phyloP scores from a whole-genome alignment of 495 filamentous ascomycete species.

The Aspergillus sclerotioniger region DNA sequence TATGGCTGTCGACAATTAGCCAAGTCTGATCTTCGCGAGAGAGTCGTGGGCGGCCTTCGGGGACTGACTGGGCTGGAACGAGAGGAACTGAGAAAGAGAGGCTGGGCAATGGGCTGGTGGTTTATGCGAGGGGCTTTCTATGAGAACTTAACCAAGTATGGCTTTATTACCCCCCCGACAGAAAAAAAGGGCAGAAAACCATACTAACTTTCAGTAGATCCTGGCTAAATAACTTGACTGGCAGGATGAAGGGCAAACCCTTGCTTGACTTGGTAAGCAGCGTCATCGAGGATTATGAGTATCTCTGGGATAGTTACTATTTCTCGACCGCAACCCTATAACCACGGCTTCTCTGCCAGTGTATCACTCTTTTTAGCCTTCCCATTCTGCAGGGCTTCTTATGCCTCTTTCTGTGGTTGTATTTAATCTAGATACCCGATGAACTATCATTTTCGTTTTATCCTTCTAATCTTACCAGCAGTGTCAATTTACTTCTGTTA shows the following conservation, averaged over 20 bases:
- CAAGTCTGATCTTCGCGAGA: constrained; percentile 67
- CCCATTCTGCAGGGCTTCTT: not conserved
- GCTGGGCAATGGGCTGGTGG: constrained; percentile 94
- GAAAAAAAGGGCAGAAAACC: not conserved
- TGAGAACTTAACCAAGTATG: constrained; percentile 82
- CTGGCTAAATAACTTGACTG: constrained; percentile 59
- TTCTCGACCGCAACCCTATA: constrained; percentile 73
- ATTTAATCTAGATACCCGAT: not conserved
- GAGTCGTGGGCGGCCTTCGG: constrained; percentile 62
- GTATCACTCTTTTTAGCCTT: not conserved
- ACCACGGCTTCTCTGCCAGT: constrained; percentile 9
- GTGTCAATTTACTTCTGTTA: no score
- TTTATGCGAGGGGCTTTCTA: constrained; percentile 93
- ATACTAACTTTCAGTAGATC: constrained; percentile 46
- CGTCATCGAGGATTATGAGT: constrained; percentile 92
- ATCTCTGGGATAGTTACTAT: constrained; percentile 97
- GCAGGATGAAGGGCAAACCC: constrained; percentile 69
- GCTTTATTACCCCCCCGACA: not conserved
- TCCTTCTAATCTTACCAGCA: not conserved
- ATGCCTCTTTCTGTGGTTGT: not conserved
- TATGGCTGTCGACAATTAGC: constrained; percentile 80
- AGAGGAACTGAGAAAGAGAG: constrained; percentile 80
- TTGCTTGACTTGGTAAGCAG: constrained; percentile 76
- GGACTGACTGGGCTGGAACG: constrained; percentile 79
- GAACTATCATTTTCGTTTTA: not conserved